These are phyloP conservation scores for Monosporozyma siamensis DNA, from an alignment of 805 yeast genomes.

Conservation along the genomic window DNA sequence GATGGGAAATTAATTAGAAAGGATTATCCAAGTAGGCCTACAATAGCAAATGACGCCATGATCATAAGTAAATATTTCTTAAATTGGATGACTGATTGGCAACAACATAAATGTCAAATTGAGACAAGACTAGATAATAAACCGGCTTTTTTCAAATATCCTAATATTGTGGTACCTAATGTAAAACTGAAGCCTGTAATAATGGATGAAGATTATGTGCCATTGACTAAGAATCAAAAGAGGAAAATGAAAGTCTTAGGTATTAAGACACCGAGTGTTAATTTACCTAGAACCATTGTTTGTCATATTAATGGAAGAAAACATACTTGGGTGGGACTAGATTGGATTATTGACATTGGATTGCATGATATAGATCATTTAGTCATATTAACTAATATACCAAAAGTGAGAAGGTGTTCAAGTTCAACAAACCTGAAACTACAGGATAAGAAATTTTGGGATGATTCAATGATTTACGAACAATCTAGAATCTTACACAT, in stretches of 20 bases:
- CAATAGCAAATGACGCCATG: constrained; percentile 22
- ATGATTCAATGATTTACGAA: constrained; percentile 12
- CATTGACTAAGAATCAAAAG: constrained; percentile 13
- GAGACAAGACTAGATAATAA: constrained; percentile 11
- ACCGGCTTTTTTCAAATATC: constrained; percentile 12
- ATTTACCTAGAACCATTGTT: constrained; percentile 40
- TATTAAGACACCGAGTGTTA: constrained; percentile 14
- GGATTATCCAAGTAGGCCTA: constrained; percentile 27
- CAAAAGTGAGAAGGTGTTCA: constrained; percentile 11
- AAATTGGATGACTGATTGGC: constrained; percentile 18
- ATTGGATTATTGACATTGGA: constrained; percentile 48
- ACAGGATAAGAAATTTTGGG: constrained; percentile 1
- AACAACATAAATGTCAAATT: constrained; percentile 7
- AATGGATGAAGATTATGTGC: constrained; percentile 7
- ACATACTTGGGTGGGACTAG: constrained; percentile 77
- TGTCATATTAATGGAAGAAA: constrained; percentile 59
- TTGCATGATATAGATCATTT: constrained; percentile 57
- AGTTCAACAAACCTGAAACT: too few species aligned
- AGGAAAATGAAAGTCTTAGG: constrained; percentile 12
- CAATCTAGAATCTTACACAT: constrained; percentile 18
- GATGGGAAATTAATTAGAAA: constrained; percentile 24
- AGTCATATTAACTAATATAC: constrained; percentile 42
- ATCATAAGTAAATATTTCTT: constrained; percentile 17
- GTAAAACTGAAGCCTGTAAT: not conserved
- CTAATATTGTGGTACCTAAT: constrained; percentile 13